These are phyloP conservation scores for Discostella pseudostelligera DNA, from an alignment of 108 stramenopile genomes.

Conservation along the genomic window DNA sequence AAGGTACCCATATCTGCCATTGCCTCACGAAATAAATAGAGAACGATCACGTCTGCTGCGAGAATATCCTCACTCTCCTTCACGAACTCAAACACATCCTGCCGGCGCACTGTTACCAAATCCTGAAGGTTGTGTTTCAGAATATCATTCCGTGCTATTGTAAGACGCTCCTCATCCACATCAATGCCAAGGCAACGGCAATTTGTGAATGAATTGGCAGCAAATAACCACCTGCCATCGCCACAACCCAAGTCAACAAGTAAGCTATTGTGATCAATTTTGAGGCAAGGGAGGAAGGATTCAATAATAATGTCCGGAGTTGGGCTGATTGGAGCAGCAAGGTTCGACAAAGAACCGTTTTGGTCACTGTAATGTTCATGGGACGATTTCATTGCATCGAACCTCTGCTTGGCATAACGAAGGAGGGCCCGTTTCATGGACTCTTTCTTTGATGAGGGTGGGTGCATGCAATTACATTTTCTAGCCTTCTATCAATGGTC, in stretches of 20 bases:
- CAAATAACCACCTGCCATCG: constrained; percentile 54
- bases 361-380: constrained; percentile 10
- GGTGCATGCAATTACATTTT: neutral
- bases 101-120: constrained; percentile 16
- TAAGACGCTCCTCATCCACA: constrained; percentile 36
- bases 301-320: constrained; percentile 34
- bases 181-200: constrained; percentile 52
- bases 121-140: constrained; percentile 16
- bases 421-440: constrained; percentile 37
- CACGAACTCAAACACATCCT: constrained; percentile 44
- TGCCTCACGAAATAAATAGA: constrained; percentile 50
- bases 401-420: constrained; percentile 30
- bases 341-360: neutral
- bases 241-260: constrained; percentile 51
- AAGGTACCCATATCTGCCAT: constrained; percentile 35
- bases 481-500: constrained; percentile 7
- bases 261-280: constrained; percentile 21
- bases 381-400: constrained; percentile 31
- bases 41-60: constrained; percentile 36
- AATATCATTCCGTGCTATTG: constrained; percentile 20
- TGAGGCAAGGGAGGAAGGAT: constrained; percentile 42
- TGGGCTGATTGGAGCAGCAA: constrained; percentile 48
- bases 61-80: constrained; percentile 12
- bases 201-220: constrained; percentile 26
- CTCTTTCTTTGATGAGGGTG: constrained; percentile 9